Base-by-base conservation (phyloP, 345 rosid species). In the Eucalyptus guilfoylei region DNA sequence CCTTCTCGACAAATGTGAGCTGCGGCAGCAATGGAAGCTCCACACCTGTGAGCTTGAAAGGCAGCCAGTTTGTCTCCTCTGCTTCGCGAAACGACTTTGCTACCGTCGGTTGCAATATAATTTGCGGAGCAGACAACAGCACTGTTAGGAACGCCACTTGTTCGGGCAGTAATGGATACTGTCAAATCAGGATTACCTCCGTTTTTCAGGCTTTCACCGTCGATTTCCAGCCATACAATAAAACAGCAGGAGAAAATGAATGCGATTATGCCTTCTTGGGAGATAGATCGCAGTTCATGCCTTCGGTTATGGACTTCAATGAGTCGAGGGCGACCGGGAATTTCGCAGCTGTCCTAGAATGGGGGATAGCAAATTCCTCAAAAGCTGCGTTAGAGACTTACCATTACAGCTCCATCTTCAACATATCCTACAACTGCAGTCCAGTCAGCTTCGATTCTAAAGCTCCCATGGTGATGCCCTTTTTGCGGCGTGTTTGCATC, bases 371-470 rank as follows among this genome's bases (percentile, higher is more conserved):
- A 0, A 54, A 54, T 54, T 54, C 60, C 60, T 54, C 60, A 54
- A 9, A 8, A 54, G 3, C 1, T 54, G 60, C 60, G 2, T 54
- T 54, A 54, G 6, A 54, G 60, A 54, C 9, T 21, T 54, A 54
- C 28, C 9, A 54, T 8, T 21, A 54, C 26, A 2, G 28, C 60
- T 54, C 60, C 60, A 54, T 54, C 60, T 8, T 23, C 26, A 0
- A 54, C 60, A 0, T 0, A 8, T 54, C 60, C 60, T 54, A 4
- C 28, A 54, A 54, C 1, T 54, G 60, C 60, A 54, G 11, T 0
- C 23, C 60, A 54, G 28, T 54, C 60, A 54, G 60, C 60, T 54
- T 54, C 26, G 6, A 54, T 54, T 4, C 60, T 54, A 12, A 5
- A 23, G 2, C 9, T 54, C 60, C 60, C 60, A 54, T 9, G 60